Percentiles rank a stretch among this genome's conserved stretches.
Conservation (phyloP, 768 basidiomycete genomes). For the Boletus huronensis region DNA sequence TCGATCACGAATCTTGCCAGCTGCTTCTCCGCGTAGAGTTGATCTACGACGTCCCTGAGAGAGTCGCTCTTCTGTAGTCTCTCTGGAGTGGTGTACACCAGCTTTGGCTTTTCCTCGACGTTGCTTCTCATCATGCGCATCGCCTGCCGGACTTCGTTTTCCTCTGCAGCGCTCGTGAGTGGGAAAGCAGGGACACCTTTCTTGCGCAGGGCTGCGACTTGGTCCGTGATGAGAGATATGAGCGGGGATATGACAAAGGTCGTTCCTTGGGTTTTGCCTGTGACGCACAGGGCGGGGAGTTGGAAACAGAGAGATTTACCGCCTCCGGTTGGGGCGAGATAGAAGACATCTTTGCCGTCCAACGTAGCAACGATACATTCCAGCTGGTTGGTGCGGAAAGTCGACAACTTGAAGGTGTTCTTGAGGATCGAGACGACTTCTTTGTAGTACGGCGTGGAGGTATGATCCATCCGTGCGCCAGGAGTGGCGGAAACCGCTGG, state of each 20-base stretch:
- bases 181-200: slow-evolving; percentile 69
- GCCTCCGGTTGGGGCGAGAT: slow-evolving; percentile 95
- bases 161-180: slow-evolving; percentile 56
- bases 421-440: slow-evolving; percentile 33
- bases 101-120: slow-evolving; percentile 45
- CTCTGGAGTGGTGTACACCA: slow-evolving; percentile 93
- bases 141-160: slow-evolving; percentile 38
- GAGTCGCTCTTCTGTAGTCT: slow-evolving; percentile 62
- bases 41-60: slow-evolving; percentile 53
- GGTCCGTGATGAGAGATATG: slow-evolving; percentile 85
- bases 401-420: slow-evolving; percentile 53
- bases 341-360: slow-evolving; percentile 82
- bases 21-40: slow-evolving; percentile 52
- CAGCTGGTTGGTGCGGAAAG: slow-evolving; percentile 81
- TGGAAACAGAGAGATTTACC: slow-evolving; percentile 89
- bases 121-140: slow-evolving; percentile 42
- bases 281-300: slow-evolving; percentile 80
- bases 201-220: slow-evolving; percentile 62
- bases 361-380: slow-evolving; percentile 81
- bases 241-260: slow-evolving; percentile 91
- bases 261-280: slow-evolving; percentile 71
- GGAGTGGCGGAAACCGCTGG: not conserved
- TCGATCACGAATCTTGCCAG: slow-evolving; percentile 92
- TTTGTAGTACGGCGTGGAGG: slow-evolving; percentile 29
- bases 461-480: slow-evolving; percentile 28